Percentiles rank a stretch among this genome's conserved stretches.
Conservation (phyloP, 2,329 filamentous ascomycete species). For the Xylariales sp. region DNA sequence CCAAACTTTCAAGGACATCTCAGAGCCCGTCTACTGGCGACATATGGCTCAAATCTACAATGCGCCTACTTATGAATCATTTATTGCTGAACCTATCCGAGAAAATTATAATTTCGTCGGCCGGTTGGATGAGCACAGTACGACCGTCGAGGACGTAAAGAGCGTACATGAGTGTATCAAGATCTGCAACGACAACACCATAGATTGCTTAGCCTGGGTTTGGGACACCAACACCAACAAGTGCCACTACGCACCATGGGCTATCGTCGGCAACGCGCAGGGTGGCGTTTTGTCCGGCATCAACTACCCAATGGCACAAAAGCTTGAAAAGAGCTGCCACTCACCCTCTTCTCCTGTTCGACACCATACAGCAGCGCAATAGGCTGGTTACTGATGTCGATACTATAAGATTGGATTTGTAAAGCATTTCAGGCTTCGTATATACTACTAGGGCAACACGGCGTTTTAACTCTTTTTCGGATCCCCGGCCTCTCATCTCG, state of each 20-base stretch:
- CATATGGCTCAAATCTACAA: conserved; percentile 47
- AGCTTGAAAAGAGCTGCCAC: conserved; percentile 19
- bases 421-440: no score
- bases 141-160: conserved; percentile 29
- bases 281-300: conserved; percentile 32
- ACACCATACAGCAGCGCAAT: no score
- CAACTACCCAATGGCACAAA: conserved; percentile 25
- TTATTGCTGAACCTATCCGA: conserved; percentile 30
- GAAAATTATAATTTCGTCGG: conserved; percentile 45
- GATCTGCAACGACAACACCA: conserved; percentile 33
- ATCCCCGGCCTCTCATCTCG: no score
- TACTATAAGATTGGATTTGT: no score
- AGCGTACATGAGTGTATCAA: conserved; percentile 37
- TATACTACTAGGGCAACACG: no score
- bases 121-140: conserved; percentile 38
- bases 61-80: conserved; percentile 31
- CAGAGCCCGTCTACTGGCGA: conserved; percentile 42
- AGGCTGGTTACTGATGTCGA: no score
- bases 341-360: conserved; percentile 9
- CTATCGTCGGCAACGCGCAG: conserved; percentile 37
- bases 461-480: no score
- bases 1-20: conserved; percentile 30
- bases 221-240: conserved; percentile 34
- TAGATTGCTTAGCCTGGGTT: conserved; percentile 46
- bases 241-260: conserved; percentile 46